Conservation (phyloP, 371 early-diverging fungal species). For the Mucor plumbeus region DNA sequence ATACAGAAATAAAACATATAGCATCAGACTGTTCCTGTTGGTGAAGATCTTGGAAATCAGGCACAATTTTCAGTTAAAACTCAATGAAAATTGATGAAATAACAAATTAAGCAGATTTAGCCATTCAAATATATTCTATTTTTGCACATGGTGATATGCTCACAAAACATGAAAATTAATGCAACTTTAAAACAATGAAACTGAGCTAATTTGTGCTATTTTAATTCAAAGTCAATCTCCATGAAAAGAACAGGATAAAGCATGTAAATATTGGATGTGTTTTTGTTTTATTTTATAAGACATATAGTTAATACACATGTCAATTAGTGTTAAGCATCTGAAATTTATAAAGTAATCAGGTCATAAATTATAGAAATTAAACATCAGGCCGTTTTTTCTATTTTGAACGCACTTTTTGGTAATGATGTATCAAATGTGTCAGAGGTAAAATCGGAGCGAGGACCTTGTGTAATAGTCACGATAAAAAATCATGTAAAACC, state of each 20-base stretch:
- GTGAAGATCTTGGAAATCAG: too few relatives aligned
- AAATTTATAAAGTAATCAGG: background rate
- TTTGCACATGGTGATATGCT: too few relatives aligned
- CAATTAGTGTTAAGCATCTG: background rate
- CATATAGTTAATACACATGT: background rate
- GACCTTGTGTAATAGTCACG: slow-evolving; percentile 6
- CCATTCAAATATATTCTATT: too few relatives aligned
- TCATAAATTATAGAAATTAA: background rate
- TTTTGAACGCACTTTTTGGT: background rate
- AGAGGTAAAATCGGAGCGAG: background rate
- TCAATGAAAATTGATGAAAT: too few relatives aligned
- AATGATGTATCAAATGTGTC: slow-evolving; percentile 7
- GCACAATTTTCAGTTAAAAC: too few relatives aligned
- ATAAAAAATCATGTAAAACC: slow-evolving; percentile 9
- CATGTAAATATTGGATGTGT: too few relatives aligned
- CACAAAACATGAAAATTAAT: too few relatives aligned
- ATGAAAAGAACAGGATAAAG: too few relatives aligned
- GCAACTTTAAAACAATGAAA: background rate
- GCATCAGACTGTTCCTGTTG: too few relatives aligned
- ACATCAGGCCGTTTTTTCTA: background rate
- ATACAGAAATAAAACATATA: too few relatives aligned
- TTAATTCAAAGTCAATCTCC: background rate
- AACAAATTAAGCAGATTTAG: too few relatives aligned
- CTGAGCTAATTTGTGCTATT: background rate
- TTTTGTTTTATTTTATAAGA: background rate